These are phyloP conservation scores for Straminergon stramineum DNA, from an alignment of 225 moss, liverwort and hornwort species.

Conservation along the genomic window DNA sequence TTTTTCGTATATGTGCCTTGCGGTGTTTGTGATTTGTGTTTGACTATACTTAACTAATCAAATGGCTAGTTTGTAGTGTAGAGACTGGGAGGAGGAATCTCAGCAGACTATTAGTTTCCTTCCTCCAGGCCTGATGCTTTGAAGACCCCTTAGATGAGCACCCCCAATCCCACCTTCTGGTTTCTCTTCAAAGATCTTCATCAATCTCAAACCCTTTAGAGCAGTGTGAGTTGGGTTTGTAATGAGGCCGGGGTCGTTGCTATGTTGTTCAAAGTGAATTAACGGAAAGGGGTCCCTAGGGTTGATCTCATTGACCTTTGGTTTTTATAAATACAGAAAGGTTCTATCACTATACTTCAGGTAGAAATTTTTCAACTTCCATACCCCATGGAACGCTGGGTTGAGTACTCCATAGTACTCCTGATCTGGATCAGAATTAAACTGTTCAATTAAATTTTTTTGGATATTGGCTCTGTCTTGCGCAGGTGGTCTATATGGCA, in stretches of 20 bases:
- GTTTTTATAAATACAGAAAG: neutral
- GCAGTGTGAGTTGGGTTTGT: neutral
- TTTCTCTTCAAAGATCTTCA: neutral
- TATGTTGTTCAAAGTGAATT: neutral
- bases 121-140: neutral
- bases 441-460: neutral
- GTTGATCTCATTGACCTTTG: neutral
- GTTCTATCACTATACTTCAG: neutral
- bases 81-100: neutral
- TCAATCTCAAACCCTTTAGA: neutral
- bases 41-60: neutral
- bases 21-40: neutral
- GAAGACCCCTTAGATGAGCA: neutral
- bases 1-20: neutral
- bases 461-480: neutral
- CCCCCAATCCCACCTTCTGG: too few species aligned
- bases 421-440: neutral
- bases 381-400: neutral
- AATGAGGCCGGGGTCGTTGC: neutral
- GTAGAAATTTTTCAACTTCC: neutral
- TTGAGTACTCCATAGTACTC: neutral
- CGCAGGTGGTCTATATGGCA: slow-evolving; percentile 90
- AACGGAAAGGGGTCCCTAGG: neutral
- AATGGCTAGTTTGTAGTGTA: neutral
- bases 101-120: neutral